A percentile compares a stretch with the other conserved stretches of the same genome.
Conservation (phyloP, 805 yeast genomes). For the Kluyveromyces lactis region DNA sequence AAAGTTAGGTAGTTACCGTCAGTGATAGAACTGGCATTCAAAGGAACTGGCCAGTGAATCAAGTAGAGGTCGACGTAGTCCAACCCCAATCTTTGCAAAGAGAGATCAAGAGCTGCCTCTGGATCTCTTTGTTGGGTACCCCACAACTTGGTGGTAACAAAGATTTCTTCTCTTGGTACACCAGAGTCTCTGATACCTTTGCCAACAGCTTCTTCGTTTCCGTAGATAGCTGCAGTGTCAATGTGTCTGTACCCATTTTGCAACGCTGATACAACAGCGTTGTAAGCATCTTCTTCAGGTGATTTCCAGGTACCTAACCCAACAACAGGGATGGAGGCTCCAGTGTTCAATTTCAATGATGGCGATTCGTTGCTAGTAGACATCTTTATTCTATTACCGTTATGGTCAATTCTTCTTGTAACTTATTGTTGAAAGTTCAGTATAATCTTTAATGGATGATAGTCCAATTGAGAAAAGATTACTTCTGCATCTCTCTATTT, state of each 20-base stretch:
- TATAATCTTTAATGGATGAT: too few species aligned
- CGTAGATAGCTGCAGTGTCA: constrained; percentile 66
- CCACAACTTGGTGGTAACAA: constrained; percentile 68
- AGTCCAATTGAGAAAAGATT: too few species aligned
- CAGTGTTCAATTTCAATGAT: constrained; percentile 46
- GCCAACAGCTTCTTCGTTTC: constrained; percentile 61
- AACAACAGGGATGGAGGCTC: constrained; percentile 53
- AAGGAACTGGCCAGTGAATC: constrained; percentile 75
- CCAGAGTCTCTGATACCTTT: constrained; percentile 48
- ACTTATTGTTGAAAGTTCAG: too few species aligned
- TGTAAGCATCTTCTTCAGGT: constrained; percentile 42
- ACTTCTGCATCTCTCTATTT: too few species aligned
- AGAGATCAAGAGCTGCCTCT: constrained; percentile 44
- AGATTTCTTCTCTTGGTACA: constrained; percentile 54
- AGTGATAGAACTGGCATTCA: constrained; percentile 34
- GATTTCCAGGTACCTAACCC: constrained; percentile 74
- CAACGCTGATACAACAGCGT: constrained; percentile 53
- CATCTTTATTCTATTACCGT: background rate
- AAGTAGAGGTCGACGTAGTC: constrained; percentile 74
- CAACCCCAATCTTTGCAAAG: constrained; percentile 53
- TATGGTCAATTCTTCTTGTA: too few species aligned
- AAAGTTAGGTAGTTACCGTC: constrained; percentile 26
- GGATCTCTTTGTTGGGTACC: constrained; percentile 42
- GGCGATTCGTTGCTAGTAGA: constrained; percentile 1
- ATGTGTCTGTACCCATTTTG: constrained; percentile 65